Percentiles rank a stretch among this genome's conserved stretches.
These are phyloP conservation scores for Cladosporium sp. DNA, from an alignment of 2,329 filamentous ascomycete species.

Conservation along the genomic window DNA sequence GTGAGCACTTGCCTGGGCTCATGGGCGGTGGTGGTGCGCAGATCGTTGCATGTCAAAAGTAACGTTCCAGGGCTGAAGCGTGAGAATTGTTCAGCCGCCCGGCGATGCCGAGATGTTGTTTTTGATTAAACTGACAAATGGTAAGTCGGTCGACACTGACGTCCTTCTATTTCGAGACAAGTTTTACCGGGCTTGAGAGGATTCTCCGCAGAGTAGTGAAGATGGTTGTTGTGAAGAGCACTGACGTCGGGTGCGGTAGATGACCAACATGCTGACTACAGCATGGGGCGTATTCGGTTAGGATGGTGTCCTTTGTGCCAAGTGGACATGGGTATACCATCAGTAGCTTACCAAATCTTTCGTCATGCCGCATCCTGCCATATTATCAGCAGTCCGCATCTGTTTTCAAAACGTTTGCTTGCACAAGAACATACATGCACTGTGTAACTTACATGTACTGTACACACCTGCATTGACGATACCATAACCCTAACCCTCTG, in stretches of 20 bases:
- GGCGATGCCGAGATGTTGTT: constrained; percentile 5
- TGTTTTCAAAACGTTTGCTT: not conserved
- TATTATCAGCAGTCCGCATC: not conserved
- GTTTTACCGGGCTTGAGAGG: not conserved
- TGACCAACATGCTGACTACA: not conserved
- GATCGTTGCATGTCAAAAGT: not conserved
- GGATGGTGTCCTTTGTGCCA: not conserved
- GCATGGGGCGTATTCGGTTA: not conserved
- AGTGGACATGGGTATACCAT: not conserved
- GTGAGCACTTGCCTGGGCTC: not conserved
- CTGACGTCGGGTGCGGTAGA: not conserved
- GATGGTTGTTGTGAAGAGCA: not conserved
- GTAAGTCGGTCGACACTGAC: not conserved
- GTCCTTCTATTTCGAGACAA: not conserved
- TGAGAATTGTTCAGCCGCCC: constrained; percentile 1
- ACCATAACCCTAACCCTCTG: not conserved
- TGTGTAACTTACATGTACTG: not conserved
- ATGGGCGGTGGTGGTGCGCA: not conserved
- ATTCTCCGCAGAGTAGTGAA: not conserved
- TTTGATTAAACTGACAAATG: not conserved
- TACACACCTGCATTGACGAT: not conserved
- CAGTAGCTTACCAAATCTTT: not conserved
- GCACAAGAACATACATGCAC: not conserved
- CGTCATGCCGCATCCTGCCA: not conserved
- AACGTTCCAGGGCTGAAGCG: constrained; percentile 3